A percentile compares a stretch with the other conserved stretches of the same genome.
phyloP scores from a whole-genome alignment of 257 asterid species.

The Oldenlandia corymbosa region DNA sequence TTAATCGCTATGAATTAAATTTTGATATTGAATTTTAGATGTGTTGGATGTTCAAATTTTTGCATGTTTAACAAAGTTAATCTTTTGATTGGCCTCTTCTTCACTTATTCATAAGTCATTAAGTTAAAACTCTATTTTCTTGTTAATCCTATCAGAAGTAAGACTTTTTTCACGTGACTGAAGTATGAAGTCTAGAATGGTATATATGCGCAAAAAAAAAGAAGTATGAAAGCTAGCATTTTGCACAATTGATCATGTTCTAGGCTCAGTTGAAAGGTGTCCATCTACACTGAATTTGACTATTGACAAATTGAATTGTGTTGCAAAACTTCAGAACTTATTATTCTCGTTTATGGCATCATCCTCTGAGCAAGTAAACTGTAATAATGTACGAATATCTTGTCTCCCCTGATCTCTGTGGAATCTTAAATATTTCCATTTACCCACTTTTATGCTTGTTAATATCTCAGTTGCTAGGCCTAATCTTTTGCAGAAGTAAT shows the following conservation, averaged over 20 bases:
- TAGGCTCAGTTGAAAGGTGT: neutral
- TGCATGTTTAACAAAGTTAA: neutral
- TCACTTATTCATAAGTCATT: neutral
- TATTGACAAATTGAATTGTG: neutral
- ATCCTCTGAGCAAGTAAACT: neutral
- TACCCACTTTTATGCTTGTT: neutral
- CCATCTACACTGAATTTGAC: neutral
- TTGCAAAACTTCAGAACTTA: neutral
- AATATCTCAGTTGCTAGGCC: neutral
- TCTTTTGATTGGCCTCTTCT: neutral
- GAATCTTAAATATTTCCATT: neutral
- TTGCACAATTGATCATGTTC: no score
- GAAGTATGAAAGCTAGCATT: no score
- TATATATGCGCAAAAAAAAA: no score
- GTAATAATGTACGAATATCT: neutral
- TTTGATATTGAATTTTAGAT: neutral
- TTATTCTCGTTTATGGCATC: neutral
- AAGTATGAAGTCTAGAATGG: no score
- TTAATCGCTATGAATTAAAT: neutral
- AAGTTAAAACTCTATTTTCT: no score
- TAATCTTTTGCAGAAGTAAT: neutral
- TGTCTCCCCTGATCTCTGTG: neutral
- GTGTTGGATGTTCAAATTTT: neutral
- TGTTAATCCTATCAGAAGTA: no score
- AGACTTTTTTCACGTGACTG: no score